A percentile compares a stretch with the other conserved stretches of the same genome.
These are phyloP conservation scores for Crucibulum laeve DNA, from an alignment of 768 basidiomycete genomes.

Conservation along the genomic window DNA sequence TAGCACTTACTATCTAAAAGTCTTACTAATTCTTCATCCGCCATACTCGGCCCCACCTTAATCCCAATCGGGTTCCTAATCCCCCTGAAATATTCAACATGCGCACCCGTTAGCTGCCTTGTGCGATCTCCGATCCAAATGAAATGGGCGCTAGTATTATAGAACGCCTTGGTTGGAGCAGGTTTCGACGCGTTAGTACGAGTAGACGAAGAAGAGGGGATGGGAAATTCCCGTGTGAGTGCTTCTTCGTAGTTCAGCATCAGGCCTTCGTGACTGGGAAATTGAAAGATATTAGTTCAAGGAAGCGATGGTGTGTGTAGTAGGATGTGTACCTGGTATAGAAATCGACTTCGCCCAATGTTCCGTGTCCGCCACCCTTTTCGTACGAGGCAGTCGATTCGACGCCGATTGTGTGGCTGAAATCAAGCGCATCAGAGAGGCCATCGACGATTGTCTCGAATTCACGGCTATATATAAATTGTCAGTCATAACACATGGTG, in stretches of 20 bases:
- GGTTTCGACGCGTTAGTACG: conserved; percentile 5
- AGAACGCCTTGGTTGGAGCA: conserved; percentile 39
- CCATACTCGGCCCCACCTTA: conserved; percentile 93
- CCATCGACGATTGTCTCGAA: conserved; percentile 84
- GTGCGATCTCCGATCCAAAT: conserved; percentile 98
- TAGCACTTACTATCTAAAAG: conserved; percentile 67
- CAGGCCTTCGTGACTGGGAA: conserved; percentile 80
- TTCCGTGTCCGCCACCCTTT: conserved; percentile 63
- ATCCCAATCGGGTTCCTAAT: conserved; percentile 93
- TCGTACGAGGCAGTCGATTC: conserved; percentile 61
- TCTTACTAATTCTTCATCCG: conserved; percentile 65
- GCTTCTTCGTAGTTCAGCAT: conserved; percentile 93
- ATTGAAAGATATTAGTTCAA: conserved; percentile 1
- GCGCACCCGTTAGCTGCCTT: conserved; percentile 85
- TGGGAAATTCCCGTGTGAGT: conserved; percentile 68
- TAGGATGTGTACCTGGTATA: conserved; percentile 66
- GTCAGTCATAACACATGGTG: not conserved
- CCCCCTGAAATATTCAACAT: conserved; percentile 93
- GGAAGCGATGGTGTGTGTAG: not conserved
- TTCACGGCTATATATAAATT: conserved; percentile 45
- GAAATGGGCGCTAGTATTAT: conserved; percentile 93
- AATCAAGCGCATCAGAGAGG: conserved; percentile 89
- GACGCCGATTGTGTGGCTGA: conserved; percentile 84
- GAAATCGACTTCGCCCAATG: conserved; percentile 86
- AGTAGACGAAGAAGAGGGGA: conserved; percentile 22